Base-by-base conservation (phyloP, 108 stramenopile genomes). In the Nitzschia putrida region DNA sequence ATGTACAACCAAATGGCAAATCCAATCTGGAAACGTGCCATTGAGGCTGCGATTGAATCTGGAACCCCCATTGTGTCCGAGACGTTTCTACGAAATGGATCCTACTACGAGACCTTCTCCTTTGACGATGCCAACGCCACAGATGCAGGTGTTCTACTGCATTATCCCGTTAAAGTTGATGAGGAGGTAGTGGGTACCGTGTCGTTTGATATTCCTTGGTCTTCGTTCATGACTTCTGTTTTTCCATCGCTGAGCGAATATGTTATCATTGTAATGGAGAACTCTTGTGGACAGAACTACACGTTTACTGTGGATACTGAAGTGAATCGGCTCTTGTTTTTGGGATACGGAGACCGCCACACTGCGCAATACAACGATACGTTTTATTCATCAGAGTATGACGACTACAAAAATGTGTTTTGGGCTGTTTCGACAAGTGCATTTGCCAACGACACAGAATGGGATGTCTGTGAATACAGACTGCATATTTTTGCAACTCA, bases 321-420 rank as follows among this genome's bases (percentile, higher is more conserved):
- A 26, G 20, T 51, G 14, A 20, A 60, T 21, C 18, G n/a, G 5
- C 78, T 80, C 11, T 47, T 54, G 0, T 72, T 76, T 18, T 23
- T 85, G 44, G 86, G 86, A 4, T 61, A 57, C 26, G 86, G 86
- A 13, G 83, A 84, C 56, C 49, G 61, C 13, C 83, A 85, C 58
- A 79, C 84, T 49, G 16, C 38, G 24, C 73, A 68, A 10, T 84
- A 56, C 58, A 44, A 63, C 39, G 39, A 64, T 40, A 43, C 53
- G 24, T 18, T 12, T 1, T n/a, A 8, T 11, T 56, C 50, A 10
- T 56, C 51, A 3, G 14, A 21, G 22, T 68, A 20, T n/a, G 24
- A 3, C 16, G 29, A 39, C 25, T 26, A 41, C 13, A 38, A 40
- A 40, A 44, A 55, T 41, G 40, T 24, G 25, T 18, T 7, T 42